These are phyloP conservation scores for Acanthamoeba rhysodes DNA, from an alignment of 208 protist genomes.

Conservation along the genomic window DNA sequence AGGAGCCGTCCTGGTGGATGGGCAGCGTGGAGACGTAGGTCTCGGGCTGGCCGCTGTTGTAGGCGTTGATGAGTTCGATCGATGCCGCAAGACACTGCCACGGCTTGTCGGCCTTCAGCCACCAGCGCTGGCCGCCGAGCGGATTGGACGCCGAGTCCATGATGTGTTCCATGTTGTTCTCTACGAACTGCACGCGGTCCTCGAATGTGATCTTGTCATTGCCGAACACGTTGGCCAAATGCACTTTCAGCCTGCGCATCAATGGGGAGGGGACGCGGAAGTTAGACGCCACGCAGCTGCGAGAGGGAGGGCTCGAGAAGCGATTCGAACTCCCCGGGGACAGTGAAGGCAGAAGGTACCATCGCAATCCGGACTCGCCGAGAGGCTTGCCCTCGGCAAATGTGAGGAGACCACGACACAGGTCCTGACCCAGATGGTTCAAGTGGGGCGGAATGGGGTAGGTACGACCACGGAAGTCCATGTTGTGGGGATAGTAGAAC, in stretches of 20 bases:
- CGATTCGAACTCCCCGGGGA: neutral
- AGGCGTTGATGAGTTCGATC: slow-evolving; percentile 95
- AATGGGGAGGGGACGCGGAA: too few relatives aligned
- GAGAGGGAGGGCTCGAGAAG: neutral
- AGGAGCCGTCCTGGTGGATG: slow-evolving; percentile 97
- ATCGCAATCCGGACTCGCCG: slow-evolving; percentile 95
- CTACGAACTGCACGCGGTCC: slow-evolving; percentile 95
- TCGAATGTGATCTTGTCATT: slow-evolving; percentile 97
- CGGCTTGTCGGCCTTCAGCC: slow-evolving; percentile 96
- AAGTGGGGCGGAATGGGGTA: slow-evolving; percentile 98
- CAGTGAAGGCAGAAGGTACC: slow-evolving; percentile 86
- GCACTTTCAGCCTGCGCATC: slow-evolving; percentile 94
- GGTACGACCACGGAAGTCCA: slow-evolving; percentile 99
- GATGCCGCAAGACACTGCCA: slow-evolving; percentile 97
- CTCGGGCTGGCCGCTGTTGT: slow-evolving; percentile 92
- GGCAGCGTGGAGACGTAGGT: slow-evolving; percentile 95
- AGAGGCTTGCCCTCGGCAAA: slow-evolving; percentile 97
- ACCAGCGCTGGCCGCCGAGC: slow-evolving; percentile 89
- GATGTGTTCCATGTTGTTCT: slow-evolving; percentile 92
- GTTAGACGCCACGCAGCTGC: neutral
- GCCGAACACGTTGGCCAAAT: slow-evolving; percentile 98
- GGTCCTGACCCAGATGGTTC: slow-evolving; percentile 97
- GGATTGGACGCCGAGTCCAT: slow-evolving; percentile 79
- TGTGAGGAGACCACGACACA: slow-evolving; percentile 94
- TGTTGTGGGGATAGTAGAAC: slow-evolving; percentile 98